Percentiles rank a stretch among this genome's conserved stretches.
phyloP scores from a whole-genome alignment of 2,329 filamentous ascomycete genomes.

The Fonsecaea pugnacius region DNA sequence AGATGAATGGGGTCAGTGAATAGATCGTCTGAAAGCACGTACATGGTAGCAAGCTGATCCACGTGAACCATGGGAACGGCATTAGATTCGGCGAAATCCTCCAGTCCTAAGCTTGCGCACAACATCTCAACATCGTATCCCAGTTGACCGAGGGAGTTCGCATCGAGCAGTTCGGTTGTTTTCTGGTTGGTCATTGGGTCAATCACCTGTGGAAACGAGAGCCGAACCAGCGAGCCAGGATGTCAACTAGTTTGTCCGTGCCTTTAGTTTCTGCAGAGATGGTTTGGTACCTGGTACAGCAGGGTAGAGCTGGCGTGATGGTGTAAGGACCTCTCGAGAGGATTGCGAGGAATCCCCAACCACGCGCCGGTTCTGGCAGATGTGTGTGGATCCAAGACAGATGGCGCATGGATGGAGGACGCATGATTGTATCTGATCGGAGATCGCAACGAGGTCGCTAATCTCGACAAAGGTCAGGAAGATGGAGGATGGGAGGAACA shows the following conservation, averaged over 20 bases:
- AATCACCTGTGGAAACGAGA: not conserved
- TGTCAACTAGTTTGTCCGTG: not conserved
- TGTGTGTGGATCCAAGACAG: not conserved
- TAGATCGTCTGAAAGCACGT: not conserved
- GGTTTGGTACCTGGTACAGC: not conserved
- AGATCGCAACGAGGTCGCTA: not conserved
- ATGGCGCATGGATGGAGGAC: not conserved
- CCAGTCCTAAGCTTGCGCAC: not conserved
- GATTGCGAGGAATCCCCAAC: not conserved
- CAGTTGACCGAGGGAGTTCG: not conserved
- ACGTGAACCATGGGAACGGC: not conserved
- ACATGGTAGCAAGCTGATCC: not conserved
- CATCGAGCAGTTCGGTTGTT: not conserved
- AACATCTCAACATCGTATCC: not conserved
- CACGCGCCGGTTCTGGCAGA: not conserved
- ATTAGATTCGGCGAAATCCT: not conserved
- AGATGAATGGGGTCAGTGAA: not conserved
- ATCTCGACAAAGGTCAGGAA: constrained; percentile 5
- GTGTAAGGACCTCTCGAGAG: not conserved
- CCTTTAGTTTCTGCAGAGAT: not conserved
- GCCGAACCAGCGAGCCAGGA: not conserved
- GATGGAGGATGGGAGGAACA: not conserved
- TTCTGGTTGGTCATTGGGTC: not conserved
- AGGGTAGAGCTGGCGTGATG: not conserved
- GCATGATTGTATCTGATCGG: not conserved